Percentiles rank a stretch among this genome's conserved stretches.
These are phyloP conservation scores for Entonaema liquescens DNA, from an alignment of 495 filamentous ascomycete genomes.

Conservation along the genomic window DNA sequence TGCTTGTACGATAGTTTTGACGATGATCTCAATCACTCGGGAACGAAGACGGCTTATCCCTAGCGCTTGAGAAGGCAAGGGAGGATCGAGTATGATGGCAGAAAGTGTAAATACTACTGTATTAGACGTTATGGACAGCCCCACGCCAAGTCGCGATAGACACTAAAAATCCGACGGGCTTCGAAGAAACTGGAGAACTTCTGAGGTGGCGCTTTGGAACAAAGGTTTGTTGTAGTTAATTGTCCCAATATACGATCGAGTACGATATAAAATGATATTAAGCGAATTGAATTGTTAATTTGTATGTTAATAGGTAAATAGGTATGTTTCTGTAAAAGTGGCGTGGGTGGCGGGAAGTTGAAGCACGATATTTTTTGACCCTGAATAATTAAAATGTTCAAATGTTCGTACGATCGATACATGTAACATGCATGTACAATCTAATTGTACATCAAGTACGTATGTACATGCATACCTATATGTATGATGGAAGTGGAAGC, in stretches of 20 bases:
- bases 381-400: constrained; percentile 13
- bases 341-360: constrained; percentile 16
- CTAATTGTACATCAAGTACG: constrained; percentile 8
- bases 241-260: background rate
- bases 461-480: no score
- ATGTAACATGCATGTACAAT: constrained; percentile 1
- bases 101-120: constrained; percentile 7
- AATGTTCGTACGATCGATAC: constrained; percentile 39
- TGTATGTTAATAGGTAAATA: background rate
- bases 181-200: constrained; percentile 5
- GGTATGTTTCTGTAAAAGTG: constrained; percentile 7
- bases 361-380: constrained; percentile 18
- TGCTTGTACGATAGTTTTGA: constrained; percentile 27
- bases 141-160: constrained; percentile 23
- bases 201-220: constrained; percentile 16
- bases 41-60: constrained; percentile 20
- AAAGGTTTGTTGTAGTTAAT: constrained; percentile 7
- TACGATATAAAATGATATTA: background rate
- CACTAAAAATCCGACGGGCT: constrained; percentile 5
- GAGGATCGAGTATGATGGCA: constrained; percentile 8
- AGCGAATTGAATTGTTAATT: background rate
- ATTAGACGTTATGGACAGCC: constrained; percentile 16
- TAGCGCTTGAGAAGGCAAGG: constrained; percentile 12
- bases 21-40: constrained; percentile 28
- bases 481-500: no score